A percentile compares a stretch with the other conserved stretches of the same genome.
phyloP scores from a whole-genome alignment of 2,329 filamentous ascomycete species.

The Exophiala oligosperma region DNA sequence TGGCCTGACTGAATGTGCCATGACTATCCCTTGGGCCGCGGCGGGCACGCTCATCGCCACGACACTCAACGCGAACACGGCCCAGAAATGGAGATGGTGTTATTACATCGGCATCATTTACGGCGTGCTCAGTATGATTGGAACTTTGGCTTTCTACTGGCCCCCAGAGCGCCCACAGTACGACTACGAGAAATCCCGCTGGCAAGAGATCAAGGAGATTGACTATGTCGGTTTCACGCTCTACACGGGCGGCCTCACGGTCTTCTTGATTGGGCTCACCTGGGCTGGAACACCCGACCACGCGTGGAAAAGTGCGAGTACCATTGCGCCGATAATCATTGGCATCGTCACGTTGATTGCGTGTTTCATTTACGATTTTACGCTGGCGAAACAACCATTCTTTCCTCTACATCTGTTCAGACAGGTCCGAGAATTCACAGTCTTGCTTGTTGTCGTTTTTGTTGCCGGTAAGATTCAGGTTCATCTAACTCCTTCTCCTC shows the following conservation, averaged over 20 bases:
- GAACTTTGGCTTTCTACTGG: conserved; percentile 50
- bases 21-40: conserved; percentile 39
- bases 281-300: conserved; percentile 42
- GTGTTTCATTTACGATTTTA: conserved; percentile 44
- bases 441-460: conserved; percentile 38
- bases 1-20: conserved; percentile 34
- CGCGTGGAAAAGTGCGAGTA: conserved; percentile 43
- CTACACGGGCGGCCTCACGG: conserved; percentile 41
- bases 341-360: conserved; percentile 37
- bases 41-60: conserved; percentile 50
- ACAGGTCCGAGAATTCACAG: conserved; percentile 36
- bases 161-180: conserved; percentile 51
- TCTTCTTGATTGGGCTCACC: conserved; percentile 47
- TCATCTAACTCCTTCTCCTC: conserved; percentile 22
- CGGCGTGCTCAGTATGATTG: conserved; percentile 16
- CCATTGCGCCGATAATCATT: conserved; percentile 38
- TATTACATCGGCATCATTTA: conserved; percentile 37
- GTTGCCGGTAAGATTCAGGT: conserved; percentile 35
- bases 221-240: conserved; percentile 50
- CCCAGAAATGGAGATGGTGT: conserved; percentile 49
- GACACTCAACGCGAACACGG: conserved; percentile 44
- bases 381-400: conserved; percentile 40
- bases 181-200: conserved; percentile 30
- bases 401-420: conserved; percentile 46
- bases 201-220: conserved; percentile 43